A percentile compares a stretch with the other conserved stretches of the same genome.
Evolutionary conservation across 805 yeast genomes (phyloP).

Genomic region (Candida adriatica): DNA sequence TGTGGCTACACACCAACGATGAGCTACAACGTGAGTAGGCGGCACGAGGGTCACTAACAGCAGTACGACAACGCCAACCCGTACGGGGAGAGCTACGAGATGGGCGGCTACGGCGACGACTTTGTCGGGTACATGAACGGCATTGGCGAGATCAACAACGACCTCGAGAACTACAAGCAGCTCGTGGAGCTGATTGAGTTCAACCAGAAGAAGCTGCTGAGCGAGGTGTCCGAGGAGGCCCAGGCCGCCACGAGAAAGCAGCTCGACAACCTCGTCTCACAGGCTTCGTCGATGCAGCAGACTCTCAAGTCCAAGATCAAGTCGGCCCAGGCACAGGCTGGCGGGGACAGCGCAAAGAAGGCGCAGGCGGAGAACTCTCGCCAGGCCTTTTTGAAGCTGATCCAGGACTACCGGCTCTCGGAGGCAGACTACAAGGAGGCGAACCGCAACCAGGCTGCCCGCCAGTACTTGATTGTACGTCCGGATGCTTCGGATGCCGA

Average conservation of each 20-base stretch:
- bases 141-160: constrained; percentile 60
- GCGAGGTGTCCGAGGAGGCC: constrained; percentile 66
- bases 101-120: constrained; percentile 33
- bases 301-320: constrained; percentile 72
- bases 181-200: constrained; percentile 63
- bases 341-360: constrained; percentile 69
- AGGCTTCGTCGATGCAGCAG: constrained; percentile 72
- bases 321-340: constrained; percentile 62
- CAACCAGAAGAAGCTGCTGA: constrained; percentile 62
- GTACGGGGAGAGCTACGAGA: constrained; percentile 20
- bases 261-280: constrained; percentile 69
- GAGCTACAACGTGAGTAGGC: no score
- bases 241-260: constrained; percentile 65
- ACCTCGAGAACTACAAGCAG: constrained; percentile 63
- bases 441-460: constrained; percentile 80
- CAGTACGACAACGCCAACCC: constrained; percentile 23
- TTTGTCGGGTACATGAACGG: constrained; percentile 63
- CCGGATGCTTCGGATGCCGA: constrained; percentile 82
- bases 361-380: constrained; percentile 89
- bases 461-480: constrained; percentile 86
- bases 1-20: no score
- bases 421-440: constrained; percentile 84
- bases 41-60: no score
- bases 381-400: constrained; percentile 75
- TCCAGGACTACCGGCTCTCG: constrained; percentile 78